Evolutionary conservation across 371 early-diverging fungal genomes (phyloP).

Genomic region (Nematocida ironsii): DNA sequence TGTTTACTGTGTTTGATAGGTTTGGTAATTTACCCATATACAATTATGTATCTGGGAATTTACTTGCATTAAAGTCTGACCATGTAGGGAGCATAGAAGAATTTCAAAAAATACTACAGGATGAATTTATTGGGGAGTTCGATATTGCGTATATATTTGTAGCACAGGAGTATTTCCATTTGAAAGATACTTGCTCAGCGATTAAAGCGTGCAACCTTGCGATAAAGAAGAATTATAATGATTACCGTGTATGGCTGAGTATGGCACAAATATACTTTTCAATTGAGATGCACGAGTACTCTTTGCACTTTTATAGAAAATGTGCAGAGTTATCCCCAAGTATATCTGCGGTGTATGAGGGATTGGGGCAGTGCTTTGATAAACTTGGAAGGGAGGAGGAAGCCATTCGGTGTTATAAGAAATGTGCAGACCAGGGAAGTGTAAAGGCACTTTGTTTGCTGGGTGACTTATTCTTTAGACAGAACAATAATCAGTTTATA

Average conservation of each 20-base stretch:
- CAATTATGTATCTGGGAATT: constrained; percentile 82
- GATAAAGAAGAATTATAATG: constrained; percentile 75
- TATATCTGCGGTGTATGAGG: constrained; percentile 58
- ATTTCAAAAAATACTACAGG: constrained; percentile 77
- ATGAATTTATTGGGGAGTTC: constrained; percentile 73
- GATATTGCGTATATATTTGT: constrained; percentile 81
- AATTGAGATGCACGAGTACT: constrained; percentile 76
- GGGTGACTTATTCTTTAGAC: constrained; percentile 22
- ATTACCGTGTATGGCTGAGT: constrained; percentile 86
- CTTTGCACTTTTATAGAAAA: constrained; percentile 78
- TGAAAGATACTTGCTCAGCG: constrained; percentile 80
- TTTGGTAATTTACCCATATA: constrained; percentile 83
- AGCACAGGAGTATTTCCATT: constrained; percentile 87
- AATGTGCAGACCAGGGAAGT: constrained; percentile 39
- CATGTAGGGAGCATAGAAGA: constrained; percentile 79
- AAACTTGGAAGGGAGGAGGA: constrained; percentile 53
- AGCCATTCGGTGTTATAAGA: constrained; percentile 59
- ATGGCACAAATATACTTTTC: constrained; percentile 83
- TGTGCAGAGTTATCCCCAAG: constrained; percentile 73
- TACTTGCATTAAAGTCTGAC: constrained; percentile 76
- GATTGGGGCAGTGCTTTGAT: constrained; percentile 56
- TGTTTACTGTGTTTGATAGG: constrained; percentile 74
- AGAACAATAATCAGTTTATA: constrained; percentile 12
- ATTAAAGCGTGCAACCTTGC: constrained; percentile 82
- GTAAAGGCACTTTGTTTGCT: constrained; percentile 39